These are phyloP conservation scores for Ceratobasidium sp. DNA, from an alignment of 1,284 basidiomycete genomes.

Conservation along the genomic window DNA sequence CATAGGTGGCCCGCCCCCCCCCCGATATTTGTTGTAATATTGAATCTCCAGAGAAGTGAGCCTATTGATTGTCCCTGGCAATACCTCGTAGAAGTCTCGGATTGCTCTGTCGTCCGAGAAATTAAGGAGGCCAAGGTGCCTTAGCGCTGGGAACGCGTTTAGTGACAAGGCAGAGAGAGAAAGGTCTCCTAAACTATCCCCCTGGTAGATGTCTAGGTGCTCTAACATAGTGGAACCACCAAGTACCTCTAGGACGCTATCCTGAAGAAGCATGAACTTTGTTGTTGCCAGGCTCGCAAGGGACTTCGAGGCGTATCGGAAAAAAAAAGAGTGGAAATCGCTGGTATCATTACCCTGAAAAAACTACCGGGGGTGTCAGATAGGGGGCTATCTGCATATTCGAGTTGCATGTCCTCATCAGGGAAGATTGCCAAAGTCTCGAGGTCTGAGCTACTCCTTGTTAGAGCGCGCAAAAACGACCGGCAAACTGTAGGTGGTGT, in stretches of 20 bases:
- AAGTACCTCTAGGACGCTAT: neutral
- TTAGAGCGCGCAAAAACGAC: neutral
- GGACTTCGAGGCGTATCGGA: neutral
- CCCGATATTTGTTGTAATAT: neutral
- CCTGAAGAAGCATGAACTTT: neutral
- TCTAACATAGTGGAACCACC: neutral
- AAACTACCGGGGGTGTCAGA: too few species aligned
- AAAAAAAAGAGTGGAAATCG: neutral
- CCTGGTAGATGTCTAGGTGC: neutral
- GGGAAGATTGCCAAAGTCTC: neutral
- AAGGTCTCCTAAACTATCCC: neutral
- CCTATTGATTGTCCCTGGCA: neutral
- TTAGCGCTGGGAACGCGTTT: neutral
- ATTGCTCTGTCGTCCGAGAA: neutral
- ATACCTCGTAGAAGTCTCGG: neutral
- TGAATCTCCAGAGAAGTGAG: neutral
- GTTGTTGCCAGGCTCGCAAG: neutral
- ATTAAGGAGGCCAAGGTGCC: neutral
- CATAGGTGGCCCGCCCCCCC: neutral
- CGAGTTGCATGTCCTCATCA: neutral
- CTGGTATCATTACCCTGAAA: neutral
- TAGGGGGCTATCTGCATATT: neutral
- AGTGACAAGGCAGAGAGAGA: neutral
- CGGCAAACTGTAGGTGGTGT: neutral
- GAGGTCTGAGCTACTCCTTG: neutral